These are phyloP conservation scores for Phytophthora kernoviae DNA, from an alignment of 352 stramenopile genomes.

Conservation along the genomic window DNA sequence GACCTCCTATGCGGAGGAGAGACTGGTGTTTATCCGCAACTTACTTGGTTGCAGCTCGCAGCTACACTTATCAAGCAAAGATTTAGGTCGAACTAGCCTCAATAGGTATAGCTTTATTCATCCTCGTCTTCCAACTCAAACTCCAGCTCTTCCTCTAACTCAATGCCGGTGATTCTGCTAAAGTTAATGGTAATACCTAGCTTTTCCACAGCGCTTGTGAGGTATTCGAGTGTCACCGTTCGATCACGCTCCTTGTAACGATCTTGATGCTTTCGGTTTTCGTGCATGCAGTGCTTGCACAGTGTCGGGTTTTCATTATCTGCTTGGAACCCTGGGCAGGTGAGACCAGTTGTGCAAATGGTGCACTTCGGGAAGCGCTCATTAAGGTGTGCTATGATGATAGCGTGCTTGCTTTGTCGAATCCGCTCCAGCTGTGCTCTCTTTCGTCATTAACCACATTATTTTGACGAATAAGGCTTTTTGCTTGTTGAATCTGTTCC, in stretches of 20 bases:
- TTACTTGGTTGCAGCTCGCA: constrained; percentile 9
- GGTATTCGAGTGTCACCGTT: constrained; percentile 48
- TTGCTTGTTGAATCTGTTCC: constrained; percentile 40
- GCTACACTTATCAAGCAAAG: constrained; percentile 11
- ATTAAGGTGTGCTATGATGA: constrained; percentile 61
- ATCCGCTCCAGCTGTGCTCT: constrained; percentile 49
- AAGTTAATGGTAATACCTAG: constrained; percentile 63
- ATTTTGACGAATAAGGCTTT: constrained; percentile 59
- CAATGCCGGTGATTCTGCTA: constrained; percentile 54
- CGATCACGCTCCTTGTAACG: constrained; percentile 42
- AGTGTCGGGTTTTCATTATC: constrained; percentile 70
- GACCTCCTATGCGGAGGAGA: constrained; percentile 18
- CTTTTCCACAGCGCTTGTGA: constrained; percentile 55
- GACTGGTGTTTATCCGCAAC: constrained; percentile 4
- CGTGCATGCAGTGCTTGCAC: constrained; percentile 81
- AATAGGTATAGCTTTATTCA: constrained; percentile 10
- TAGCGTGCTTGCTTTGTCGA: constrained; percentile 42
- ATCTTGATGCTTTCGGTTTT: constrained; percentile 67
- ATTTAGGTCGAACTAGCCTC: constrained; percentile 11
- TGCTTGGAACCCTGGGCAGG: constrained; percentile 78
- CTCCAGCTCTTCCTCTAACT: constrained; percentile 63
- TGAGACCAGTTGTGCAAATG: constrained; percentile 64
- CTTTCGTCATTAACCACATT: constrained; percentile 51
- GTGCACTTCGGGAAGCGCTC: constrained; percentile 62
- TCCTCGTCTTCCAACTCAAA: constrained; percentile 42